These are phyloP conservation scores for Phaeophleospora eucalypticola DNA, from an alignment of 2,329 filamentous ascomycete species.

Conservation along the genomic window DNA sequence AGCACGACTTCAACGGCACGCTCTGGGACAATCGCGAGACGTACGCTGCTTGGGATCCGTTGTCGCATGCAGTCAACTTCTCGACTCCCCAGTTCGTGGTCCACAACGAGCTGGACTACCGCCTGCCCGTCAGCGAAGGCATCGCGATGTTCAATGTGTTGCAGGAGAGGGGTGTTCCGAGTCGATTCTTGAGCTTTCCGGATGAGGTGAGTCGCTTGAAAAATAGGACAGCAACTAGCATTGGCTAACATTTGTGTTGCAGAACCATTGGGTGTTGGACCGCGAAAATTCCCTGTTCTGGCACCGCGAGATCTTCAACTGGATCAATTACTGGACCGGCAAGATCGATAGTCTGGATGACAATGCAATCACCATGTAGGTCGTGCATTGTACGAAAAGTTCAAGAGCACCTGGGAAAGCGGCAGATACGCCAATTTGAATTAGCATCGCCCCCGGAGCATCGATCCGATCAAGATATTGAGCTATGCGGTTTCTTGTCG, in stretches of 20 bases:
- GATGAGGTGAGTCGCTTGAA: constrained; percentile 12
- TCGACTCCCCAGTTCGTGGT: constrained; percentile 23
- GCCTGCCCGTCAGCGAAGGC: constrained; percentile 22
- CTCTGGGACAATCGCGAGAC: constrained; percentile 40
- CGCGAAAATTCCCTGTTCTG: constrained; percentile 23
- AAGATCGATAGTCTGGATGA: constrained; percentile 19
- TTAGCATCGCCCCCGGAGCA: too few relatives aligned
- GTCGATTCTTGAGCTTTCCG: constrained; percentile 20
- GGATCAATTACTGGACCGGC: constrained; percentile 23
- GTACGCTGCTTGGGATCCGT: constrained; percentile 20
- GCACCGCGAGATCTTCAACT: constrained; percentile 24
- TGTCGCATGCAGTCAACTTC: constrained; percentile 21
- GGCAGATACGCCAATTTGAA: too few relatives aligned
- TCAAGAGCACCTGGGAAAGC: too few relatives aligned
- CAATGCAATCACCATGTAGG: constrained; percentile 15
- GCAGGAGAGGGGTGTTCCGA: constrained; percentile 20
- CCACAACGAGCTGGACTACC: constrained; percentile 24
- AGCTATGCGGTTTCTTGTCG: too few relatives aligned
- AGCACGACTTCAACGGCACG: constrained; percentile 48
- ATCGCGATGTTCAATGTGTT: constrained; percentile 24
- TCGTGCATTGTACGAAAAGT: too few relatives aligned
- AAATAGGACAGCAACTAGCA: too few relatives aligned
- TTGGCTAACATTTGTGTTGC: constrained; percentile 10
- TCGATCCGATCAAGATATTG: too few relatives aligned
- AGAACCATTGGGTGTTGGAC: constrained; percentile 21